These are phyloP conservation scores for Acmispon strigosus DNA, from an alignment of 306 rosid genomes.

Conservation along the genomic window DNA sequence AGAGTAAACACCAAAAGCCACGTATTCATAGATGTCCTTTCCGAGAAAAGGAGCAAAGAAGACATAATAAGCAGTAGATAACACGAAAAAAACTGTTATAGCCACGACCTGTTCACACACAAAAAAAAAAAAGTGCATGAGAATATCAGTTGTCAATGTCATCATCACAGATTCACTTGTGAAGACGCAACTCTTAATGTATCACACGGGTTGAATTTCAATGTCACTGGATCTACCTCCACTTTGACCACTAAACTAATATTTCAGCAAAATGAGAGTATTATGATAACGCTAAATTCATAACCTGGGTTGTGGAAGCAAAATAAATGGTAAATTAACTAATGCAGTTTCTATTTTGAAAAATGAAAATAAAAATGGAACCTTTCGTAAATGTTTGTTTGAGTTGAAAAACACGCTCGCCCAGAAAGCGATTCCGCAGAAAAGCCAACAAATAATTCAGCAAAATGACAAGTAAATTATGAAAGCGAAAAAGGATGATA, in stretches of 20 bases:
- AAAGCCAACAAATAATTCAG: not conserved
- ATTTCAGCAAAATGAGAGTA: not conserved
- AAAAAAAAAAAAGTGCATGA: not conserved
- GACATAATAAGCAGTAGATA: constrained; percentile 71
- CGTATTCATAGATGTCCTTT: constrained; percentile 40
- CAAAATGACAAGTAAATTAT: not conserved
- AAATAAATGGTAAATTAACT: not conserved
- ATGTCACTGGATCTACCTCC: not conserved
- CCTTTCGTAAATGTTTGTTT: not conserved
- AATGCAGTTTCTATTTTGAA: not conserved
- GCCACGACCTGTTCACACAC: constrained; percentile 66
- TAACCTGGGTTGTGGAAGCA: not conserved
- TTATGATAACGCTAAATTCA: not conserved
- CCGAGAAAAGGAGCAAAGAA: constrained; percentile 81
- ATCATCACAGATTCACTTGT: not conserved
- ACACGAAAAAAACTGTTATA: constrained; percentile 68
- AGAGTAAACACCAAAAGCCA: constrained; percentile 70
- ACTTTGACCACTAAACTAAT: not conserved
- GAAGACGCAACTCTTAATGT: not conserved
- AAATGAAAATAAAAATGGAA: not conserved
- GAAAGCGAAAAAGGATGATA: not conserved
- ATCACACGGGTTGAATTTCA: not conserved
- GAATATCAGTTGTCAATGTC: constrained; percentile 1
- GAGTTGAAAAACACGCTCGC: constrained; percentile 3
- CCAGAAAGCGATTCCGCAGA: constrained; percentile 19